These are phyloP conservation scores for Penicillium thymicola DNA, from an alignment of 2,329 filamentous ascomycete species.

Conservation along the genomic window DNA sequence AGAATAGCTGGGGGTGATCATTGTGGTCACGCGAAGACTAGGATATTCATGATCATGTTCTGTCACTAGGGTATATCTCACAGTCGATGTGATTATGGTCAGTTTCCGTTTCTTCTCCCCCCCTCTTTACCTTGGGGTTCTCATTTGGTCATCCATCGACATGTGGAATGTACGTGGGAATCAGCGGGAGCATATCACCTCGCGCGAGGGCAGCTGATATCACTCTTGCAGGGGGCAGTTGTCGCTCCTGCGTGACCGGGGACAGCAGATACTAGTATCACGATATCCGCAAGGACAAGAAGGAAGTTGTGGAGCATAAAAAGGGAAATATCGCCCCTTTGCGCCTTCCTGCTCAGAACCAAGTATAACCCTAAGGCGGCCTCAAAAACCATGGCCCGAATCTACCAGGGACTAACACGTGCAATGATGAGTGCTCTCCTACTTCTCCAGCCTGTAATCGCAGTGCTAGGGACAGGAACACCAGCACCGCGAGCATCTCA, in stretches of 20 bases:
- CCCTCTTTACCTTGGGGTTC: background rate
- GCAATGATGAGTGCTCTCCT: conserved; percentile 6
- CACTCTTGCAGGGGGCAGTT: conserved; percentile 3
- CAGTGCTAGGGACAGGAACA: background rate
- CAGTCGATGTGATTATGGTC: conserved; percentile 2
- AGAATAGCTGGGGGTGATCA: background rate
- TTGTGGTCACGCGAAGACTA: background rate
- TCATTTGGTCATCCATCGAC: conserved; percentile 11
- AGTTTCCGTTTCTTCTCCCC: background rate
- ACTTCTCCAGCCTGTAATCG: background rate
- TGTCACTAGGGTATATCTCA: background rate
- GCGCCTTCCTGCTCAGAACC: background rate
- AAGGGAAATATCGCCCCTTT: background rate
- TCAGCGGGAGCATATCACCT: conserved; percentile 1
- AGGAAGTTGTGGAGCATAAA: background rate
- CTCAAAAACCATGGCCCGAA: conserved; percentile 7
- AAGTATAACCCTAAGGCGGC: background rate
- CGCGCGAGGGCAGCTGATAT: conserved; percentile 3
- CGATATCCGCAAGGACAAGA: background rate
- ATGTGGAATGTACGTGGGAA: conserved; percentile 15
- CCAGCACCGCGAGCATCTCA: conserved; percentile 3
- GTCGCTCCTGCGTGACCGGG: conserved; percentile 9
- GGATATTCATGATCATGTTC: conserved; percentile 1
- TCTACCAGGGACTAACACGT: conserved; percentile 1
- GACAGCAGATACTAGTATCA: background rate